Conservation (phyloP, 768 basidiomycete genomes). For the Rhodotorula babjevae region DNA sequence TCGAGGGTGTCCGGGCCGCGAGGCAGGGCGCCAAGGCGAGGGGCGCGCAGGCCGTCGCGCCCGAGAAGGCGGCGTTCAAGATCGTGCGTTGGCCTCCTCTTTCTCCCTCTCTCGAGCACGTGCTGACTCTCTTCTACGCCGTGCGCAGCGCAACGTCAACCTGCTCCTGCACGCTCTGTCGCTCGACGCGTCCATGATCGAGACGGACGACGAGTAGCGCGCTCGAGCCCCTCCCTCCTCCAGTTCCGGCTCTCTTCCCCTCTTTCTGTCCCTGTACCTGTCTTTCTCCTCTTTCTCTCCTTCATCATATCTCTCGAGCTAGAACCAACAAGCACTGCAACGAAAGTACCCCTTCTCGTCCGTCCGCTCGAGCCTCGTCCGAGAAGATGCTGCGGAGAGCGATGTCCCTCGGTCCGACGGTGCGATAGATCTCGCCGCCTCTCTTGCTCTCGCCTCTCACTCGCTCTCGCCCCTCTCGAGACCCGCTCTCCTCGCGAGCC, state of each 20-base stretch:
- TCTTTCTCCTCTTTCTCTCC: neutral
- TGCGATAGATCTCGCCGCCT: too few relatives aligned
- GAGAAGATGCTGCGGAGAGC: too few relatives aligned
- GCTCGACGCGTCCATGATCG: conserved; percentile 41
- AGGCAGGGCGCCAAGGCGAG: conserved; percentile 1
- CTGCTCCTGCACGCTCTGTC: conserved; percentile 53
- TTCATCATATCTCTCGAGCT: neutral
- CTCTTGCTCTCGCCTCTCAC: too few relatives aligned
- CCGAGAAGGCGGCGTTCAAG: conserved; percentile 68
- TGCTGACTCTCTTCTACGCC: neutral
- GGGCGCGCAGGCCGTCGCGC: conserved; percentile 45
- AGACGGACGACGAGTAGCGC: conserved; percentile 21
- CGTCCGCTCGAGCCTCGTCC: too few relatives aligned
- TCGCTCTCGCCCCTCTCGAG: too few relatives aligned
- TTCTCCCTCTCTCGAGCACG: neutral
- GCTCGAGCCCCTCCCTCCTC: too few relatives aligned
- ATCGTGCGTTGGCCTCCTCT: conserved; percentile 45
- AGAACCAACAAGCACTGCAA: neutral
- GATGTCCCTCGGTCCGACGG: too few relatives aligned
- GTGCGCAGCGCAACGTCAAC: conserved; percentile 80
- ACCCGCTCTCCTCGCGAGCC: too few relatives aligned
- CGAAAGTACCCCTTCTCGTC: neutral
- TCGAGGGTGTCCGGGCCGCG: conserved; percentile 64
- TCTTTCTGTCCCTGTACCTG: neutral
- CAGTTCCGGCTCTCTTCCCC: neutral